Evolutionary conservation across 2,329 filamentous ascomycete species (phyloP).

Genomic region (Fusarium compactum): DNA sequence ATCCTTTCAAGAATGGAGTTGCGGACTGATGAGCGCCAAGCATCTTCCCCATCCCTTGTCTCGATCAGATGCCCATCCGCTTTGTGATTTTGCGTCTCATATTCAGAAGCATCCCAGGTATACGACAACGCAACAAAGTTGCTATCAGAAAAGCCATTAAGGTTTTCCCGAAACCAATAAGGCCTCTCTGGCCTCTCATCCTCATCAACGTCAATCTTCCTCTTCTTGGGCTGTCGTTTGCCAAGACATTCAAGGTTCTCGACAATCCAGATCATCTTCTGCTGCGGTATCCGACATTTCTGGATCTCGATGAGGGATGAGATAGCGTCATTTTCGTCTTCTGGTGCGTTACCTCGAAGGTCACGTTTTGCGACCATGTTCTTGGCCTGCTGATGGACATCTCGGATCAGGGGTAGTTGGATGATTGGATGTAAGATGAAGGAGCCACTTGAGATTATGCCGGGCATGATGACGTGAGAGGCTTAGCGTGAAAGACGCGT

Average conservation of each 20-base stretch:
- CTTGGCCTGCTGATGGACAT: not conserved
- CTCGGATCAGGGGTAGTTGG: not conserved
- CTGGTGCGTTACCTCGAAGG: not conserved
- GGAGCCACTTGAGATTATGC: not conserved
- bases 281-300: conserved; percentile 19
- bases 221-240: conserved; percentile 7
- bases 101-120: conserved; percentile 33
- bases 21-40: conserved; percentile 38
- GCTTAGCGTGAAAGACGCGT: conserved; percentile 6
- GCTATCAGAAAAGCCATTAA: conserved; percentile 21
- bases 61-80: conserved; percentile 19
- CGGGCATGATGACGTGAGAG: not conserved
- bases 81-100: conserved; percentile 10
- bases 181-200: not conserved
- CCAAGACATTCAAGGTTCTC: conserved; percentile 38
- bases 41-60: not conserved
- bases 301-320: conserved; percentile 23
- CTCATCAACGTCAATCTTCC: not conserved
- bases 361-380: conserved; percentile 5
- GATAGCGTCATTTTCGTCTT: not conserved
- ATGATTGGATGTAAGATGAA: not conserved
- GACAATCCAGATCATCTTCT: conserved; percentile 41
- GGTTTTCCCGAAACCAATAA: conserved; percentile 17
- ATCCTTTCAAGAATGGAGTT: conserved; percentile 44
- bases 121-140: conserved; percentile 33